Base-by-base conservation (phyloP, 2,329 filamentous ascomycete species). In the Alternaria sp. region DNA sequence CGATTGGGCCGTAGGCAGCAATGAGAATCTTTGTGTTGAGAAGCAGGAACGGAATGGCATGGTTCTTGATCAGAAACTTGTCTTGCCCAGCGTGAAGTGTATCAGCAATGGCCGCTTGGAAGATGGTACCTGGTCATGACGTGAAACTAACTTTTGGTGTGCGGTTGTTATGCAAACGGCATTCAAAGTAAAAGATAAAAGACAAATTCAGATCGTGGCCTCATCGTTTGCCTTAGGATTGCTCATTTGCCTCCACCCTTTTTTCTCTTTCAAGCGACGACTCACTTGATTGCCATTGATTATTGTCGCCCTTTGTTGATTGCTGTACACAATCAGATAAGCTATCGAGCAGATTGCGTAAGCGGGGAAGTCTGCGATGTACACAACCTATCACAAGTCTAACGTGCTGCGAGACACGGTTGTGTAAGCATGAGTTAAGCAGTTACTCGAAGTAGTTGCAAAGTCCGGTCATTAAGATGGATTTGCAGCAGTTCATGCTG, bases 401-500 rank as follows among this genome's bases (percentile, higher is more conserved):
- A 17, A 17, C 17, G 17, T 40, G 10, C 37, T 23, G 37, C 37
- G 21, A 40, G 17, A 23, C 37, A 5, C n/a, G 17, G 17, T 17
- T 17, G 17, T 17, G 17, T 17, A 17, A 40, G 37, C 37, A 40
- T 23, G 23, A 40, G 9, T 40, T 23, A 24, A 40, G 37, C 37
- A 23, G 10, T 34, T 48, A 10, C 26, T 31, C 36, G 14, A 11
- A 13, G 17, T 23, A 23, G 17, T 24, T 23, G 13, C 40, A 59
- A 69, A 58, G 62, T 66, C 65, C 61, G 63, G 61, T 63, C 72
- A 73, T 73, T 73, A 66, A 44, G 56, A 61, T 11, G 24, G 49
- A 62, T 60, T 50, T 26, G 46, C 21, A 37, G 29, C 44, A 58
- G 49, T 58, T 52, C 31, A 51, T 41, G 62, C 67, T 71, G 70